A percentile compares a stretch with the other conserved stretches of the same genome.
Conservation (phyloP, 805 yeast species). For the Saccharomycodes ludwigii region DNA sequence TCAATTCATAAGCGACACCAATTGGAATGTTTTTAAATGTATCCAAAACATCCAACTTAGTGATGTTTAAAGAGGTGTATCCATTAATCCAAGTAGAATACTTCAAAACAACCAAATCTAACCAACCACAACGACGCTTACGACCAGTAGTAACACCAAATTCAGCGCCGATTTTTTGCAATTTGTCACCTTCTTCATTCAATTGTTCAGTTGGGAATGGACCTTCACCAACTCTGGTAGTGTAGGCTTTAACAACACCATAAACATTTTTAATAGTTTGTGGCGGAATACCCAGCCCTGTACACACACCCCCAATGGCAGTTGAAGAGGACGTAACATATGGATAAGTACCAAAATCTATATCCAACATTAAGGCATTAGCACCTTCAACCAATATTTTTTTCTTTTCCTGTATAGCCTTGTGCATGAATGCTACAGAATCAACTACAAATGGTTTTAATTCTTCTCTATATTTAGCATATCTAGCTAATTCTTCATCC, state of each 20-base stretch:
- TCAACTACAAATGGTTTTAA: conserved; percentile 90
- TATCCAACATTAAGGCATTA: conserved; percentile 92
- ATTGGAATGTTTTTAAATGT: conserved; percentile 78
- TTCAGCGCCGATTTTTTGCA: conserved; percentile 90
- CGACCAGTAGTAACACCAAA: conserved; percentile 98
- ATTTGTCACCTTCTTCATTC: conserved; percentile 71
- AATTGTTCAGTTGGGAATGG: conserved; percentile 98
- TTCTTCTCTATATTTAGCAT: conserved; percentile 59
- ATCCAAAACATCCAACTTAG: conserved; percentile 92
- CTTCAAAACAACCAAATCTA: conserved; percentile 87
- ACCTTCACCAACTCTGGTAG: conserved; percentile 98
- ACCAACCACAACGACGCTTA: conserved; percentile 99
- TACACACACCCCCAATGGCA: conserved; percentile 94
- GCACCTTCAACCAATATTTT: conserved; percentile 95
- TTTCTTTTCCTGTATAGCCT: conserved; percentile 61
- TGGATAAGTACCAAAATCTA: conserved; percentile 97
- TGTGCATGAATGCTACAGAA: conserved; percentile 73
- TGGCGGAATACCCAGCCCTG: conserved; percentile 97
- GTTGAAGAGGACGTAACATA: conserved; percentile 93
- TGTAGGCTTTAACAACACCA: conserved; percentile 97
- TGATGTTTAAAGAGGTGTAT: conserved; percentile 85
- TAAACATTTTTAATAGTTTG: conserved; percentile 62
- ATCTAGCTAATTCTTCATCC: conserved; percentile 67
- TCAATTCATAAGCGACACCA: conserved; percentile 69
- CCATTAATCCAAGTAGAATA: conserved; percentile 90